phyloP scores from a whole-genome alignment of 495 filamentous ascomycete genomes.

The Trichoderma asperelloides region DNA sequence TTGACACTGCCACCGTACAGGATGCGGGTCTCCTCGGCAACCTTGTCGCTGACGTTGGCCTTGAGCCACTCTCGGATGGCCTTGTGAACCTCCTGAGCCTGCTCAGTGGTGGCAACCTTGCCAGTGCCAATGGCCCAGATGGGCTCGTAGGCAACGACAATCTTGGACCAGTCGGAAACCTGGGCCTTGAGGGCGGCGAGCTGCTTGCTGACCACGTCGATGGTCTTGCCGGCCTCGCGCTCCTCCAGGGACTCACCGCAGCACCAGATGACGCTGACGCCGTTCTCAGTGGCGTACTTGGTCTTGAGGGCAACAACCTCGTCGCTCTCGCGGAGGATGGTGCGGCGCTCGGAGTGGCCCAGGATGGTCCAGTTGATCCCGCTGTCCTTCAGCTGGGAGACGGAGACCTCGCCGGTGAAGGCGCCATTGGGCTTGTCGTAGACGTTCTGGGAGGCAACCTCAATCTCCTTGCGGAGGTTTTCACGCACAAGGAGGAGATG shows the following conservation, averaged over 20 bases:
- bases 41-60: slow-evolving; percentile 59
- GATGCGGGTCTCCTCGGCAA: slow-evolving; percentile 72
- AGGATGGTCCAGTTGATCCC: slow-evolving; percentile 82
- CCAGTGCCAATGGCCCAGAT: slow-evolving; percentile 99
- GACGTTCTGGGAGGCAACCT: slow-evolving; percentile 90
- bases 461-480: slow-evolving; percentile 52
- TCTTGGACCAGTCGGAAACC: slow-evolving; percentile 75
- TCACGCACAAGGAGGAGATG: slow-evolving; percentile 82
- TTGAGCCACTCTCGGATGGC: slow-evolving; percentile 85
- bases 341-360: slow-evolving; percentile 88
- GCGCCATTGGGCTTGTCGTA: slow-evolving; percentile 95
- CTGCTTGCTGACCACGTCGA: slow-evolving; percentile 80
- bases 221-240: slow-evolving; percentile 77
- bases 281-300: slow-evolving; percentile 79
- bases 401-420: slow-evolving; percentile 93
- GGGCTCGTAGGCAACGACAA: slow-evolving; percentile 97
- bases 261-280: slow-evolving; percentile 87
- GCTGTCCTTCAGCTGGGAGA: slow-evolving; percentile 79
- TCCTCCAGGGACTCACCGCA: slow-evolving; percentile 92
- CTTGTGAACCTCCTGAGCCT: slow-evolving; percentile 91
- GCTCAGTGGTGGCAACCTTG: slow-evolving; percentile 88
- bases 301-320: slow-evolving; percentile 86
- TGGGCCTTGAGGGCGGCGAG: slow-evolving; percentile 59
- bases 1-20: slow-evolving; percentile 94
- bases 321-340: slow-evolving; percentile 77